These are phyloP conservation scores for Metroxylon sagu DNA, from an alignment of 176 grass and related monocot species.

Conservation along the genomic window DNA sequence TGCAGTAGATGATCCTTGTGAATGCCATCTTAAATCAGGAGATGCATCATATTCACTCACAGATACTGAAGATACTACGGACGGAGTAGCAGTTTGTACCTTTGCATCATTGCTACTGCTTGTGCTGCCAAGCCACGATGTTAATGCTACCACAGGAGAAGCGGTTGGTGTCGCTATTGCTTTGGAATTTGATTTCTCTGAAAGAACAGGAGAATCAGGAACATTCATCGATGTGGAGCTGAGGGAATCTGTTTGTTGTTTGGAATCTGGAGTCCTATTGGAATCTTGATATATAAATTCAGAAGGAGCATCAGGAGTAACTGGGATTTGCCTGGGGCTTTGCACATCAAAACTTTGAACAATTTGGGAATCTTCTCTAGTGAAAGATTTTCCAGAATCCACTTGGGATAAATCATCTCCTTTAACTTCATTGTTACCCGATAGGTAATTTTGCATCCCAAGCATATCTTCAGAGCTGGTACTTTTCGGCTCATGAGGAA, in stretches of 20 bases:
- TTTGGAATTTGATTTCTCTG: constrained; percentile 72
- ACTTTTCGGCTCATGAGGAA: constrained; percentile 83
- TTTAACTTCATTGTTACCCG: constrained; percentile 51
- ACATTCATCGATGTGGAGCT: constrained; percentile 57
- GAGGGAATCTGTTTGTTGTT: constrained; percentile 45
- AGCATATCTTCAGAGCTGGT: constrained; percentile 62
- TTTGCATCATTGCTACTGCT: constrained; percentile 45
- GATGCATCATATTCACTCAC: constrained; percentile 54
- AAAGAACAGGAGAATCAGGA: constrained; percentile 62
- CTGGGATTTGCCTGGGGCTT: constrained; percentile 15
- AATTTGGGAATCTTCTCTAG: constrained; percentile 43
- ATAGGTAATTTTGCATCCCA: constrained; percentile 30
- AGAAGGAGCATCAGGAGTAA: not conserved
- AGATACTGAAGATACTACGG: constrained; percentile 67
- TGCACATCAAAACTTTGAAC: constrained; percentile 39
- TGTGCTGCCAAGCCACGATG: constrained; percentile 68
- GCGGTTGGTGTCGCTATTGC: constrained; percentile 48
- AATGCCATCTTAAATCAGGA: constrained; percentile 51
- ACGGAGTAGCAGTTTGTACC: constrained; percentile 50
- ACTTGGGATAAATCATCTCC: constrained; percentile 29
- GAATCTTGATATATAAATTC: constrained; percentile 18
- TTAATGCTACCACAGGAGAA: constrained; percentile 67
- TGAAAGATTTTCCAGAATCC: constrained; percentile 28
- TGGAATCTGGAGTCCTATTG: constrained; percentile 40
- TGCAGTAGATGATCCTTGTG: constrained; percentile 43